Conservation (phyloP, 2,329 filamentous ascomycete species). For the Bipolaris gigantea region DNA sequence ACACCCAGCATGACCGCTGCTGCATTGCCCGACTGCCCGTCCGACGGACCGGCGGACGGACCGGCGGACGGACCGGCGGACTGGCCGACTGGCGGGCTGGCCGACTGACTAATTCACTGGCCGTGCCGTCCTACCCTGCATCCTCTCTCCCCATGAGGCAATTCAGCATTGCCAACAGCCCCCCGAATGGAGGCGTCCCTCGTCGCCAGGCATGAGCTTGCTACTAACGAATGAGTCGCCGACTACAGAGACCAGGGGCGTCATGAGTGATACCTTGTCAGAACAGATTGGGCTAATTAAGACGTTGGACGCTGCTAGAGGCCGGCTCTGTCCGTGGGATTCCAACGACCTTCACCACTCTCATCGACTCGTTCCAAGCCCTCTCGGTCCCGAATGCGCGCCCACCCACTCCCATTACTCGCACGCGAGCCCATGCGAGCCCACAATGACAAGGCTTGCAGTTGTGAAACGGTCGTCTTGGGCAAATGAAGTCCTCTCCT, state of each 20-base stretch:
- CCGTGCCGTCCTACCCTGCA: slow-evolving; percentile 7
- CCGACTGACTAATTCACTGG: not conserved
- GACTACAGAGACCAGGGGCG: slow-evolving; percentile 13
- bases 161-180: slow-evolving; percentile 20
- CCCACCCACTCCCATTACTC: not conserved
- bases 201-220: slow-evolving; percentile 12
- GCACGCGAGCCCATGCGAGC: not conserved
- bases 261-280: slow-evolving; percentile 33
- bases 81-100: too few species aligned
- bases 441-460: slow-evolving; percentile 3
- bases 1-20: too few species aligned
- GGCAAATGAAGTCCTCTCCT: slow-evolving; percentile 22
- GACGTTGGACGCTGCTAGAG: slow-evolving; percentile 37
- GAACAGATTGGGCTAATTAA: slow-evolving; percentile 43
- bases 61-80: too few species aligned
- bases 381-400: not conserved
- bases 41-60: too few species aligned
- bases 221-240: slow-evolving; percentile 11
- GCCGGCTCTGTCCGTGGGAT: slow-evolving; percentile 35
- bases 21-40: too few species aligned
- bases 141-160: slow-evolving; percentile 4
- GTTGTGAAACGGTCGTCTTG: slow-evolving; percentile 18
- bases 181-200: slow-evolving; percentile 15
- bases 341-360: slow-evolving; percentile 9
- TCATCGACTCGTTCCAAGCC: not conserved